These are phyloP conservation scores for Nicotiana benthamiana DNA, from an alignment of 257 asterid species.

Conservation along the genomic window DNA sequence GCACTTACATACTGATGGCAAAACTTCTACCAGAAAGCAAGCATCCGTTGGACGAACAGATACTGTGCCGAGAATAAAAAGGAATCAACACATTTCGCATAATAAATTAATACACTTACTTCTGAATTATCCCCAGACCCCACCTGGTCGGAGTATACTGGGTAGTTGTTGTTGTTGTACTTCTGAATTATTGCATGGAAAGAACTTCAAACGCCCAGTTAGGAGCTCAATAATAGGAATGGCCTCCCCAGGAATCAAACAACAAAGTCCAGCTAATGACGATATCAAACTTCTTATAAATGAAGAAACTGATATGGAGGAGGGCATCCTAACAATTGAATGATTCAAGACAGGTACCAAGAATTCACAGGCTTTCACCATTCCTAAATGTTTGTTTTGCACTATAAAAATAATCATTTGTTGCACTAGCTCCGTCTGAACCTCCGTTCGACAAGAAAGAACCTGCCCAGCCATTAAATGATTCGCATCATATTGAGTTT, in stretches of 20 bases:
- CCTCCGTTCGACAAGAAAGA: constrained; percentile 57
- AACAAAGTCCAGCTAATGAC: constrained; percentile 59
- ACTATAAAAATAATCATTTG: constrained; percentile 57
- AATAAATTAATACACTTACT: constrained; percentile 42
- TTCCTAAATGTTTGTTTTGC: constrained; percentile 60
- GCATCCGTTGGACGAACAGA: background rate
- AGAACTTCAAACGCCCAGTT: constrained; percentile 46
- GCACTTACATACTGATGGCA: background rate
- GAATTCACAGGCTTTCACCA: constrained; percentile 69
- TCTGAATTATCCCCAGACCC: constrained; percentile 55
- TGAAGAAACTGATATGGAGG: constrained; percentile 28
- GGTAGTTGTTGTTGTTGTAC: too few relatives aligned
- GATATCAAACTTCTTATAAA: constrained; percentile 51
- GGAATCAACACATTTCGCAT: constrained; percentile 5
- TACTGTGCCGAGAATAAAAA: background rate
- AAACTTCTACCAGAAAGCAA: background rate
- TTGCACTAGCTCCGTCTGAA: constrained; percentile 63
- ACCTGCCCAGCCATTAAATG: constrained; percentile 33
- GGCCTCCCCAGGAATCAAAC: constrained; percentile 65
- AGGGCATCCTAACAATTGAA: constrained; percentile 45
- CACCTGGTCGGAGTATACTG: too few relatives aligned
- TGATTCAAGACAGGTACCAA: constrained; percentile 70
- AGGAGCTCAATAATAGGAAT: constrained; percentile 58
- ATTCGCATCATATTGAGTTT: background rate
- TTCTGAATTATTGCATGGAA: constrained; percentile 55